Base-by-base conservation (phyloP, 208 protist genomes). In the Lotmaria passim region DNA sequence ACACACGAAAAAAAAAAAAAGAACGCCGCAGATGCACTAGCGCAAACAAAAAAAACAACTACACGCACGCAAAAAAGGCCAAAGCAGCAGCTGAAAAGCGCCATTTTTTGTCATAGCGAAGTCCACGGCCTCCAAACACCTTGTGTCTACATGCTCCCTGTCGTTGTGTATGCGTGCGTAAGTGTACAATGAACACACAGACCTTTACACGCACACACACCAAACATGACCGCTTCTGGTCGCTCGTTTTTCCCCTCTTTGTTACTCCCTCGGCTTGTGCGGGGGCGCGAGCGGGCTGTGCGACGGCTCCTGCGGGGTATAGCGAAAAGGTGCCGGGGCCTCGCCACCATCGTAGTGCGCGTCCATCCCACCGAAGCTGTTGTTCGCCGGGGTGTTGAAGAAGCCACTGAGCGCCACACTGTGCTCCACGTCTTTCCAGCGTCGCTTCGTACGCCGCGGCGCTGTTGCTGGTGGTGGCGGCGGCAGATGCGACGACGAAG, bases 341-440 rank as follows among this genome's bases (percentile, higher is more conserved):
- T 46, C 56, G 12, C 46, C 47, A 19, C 48, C 47, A 10, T 48
- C 30, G 56, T 47, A 30, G 11, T 63, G 66, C 15, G 33, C 7
- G 12, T 64, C 56, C 15, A 21, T 15, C 6, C 56, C 55, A 14
- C 44, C 44, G 4, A 72, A 38, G 26, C 21, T 72, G 5, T 56
- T 55, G 41, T 64, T 72, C 0, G 56, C 19, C 1, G 61, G 34
- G 47, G 28, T 67, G 47, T 67, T 52, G 39, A 83, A 83, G 73
- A 83, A 83, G 2, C 78, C 78, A 17, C 72, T 79, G 26, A 83
- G 69, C 2, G 78, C 78, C 14, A 63, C 62, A 60, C 62, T 83
- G 36, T 75, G 43, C 58, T 79, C 70, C 6, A 78, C 78, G 41
- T 68, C 44, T 33, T 79, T 73, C 38, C 78, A 66, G 14, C 67